A percentile compares a stretch with the other conserved stretches of the same genome.
These are phyloP conservation scores for Falciphora oryzae DNA, from an alignment of 2,329 filamentous ascomycete species.

Conservation along the genomic window DNA sequence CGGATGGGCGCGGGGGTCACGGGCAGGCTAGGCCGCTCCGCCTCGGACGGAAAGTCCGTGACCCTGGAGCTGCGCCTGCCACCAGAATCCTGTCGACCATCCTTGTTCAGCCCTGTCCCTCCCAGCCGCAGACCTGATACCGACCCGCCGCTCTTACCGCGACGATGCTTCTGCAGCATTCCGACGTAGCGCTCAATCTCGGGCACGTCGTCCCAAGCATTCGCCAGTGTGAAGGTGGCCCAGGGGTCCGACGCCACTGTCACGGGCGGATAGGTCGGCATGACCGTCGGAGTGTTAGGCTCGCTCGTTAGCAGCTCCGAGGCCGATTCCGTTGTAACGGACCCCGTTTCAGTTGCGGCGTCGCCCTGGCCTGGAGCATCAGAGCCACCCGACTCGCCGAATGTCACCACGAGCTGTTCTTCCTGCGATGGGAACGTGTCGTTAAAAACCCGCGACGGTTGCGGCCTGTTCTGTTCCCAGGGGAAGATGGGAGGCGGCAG, in stretches of 20 bases:
- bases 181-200: conserved; percentile 87
- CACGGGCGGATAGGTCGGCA: conserved; percentile 40
- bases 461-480: conserved; percentile 70
- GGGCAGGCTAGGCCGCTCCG: conserved; percentile 80
- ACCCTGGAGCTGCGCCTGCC: conserved; percentile 46
- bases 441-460: conserved; percentile 61
- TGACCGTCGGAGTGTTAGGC: conserved; percentile 38
- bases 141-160: conserved; percentile 26
- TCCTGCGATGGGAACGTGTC: conserved; percentile 29
- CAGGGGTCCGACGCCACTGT: conserved; percentile 52
- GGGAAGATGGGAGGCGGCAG: conserved; percentile 73
- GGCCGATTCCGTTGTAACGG: conserved; percentile 12
- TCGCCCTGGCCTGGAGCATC: too few species aligned
- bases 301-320: conserved; percentile 33
- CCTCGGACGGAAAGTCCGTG: conserved; percentile 80
- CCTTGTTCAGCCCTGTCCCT: conserved; percentile 22
- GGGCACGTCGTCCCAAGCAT: conserved; percentile 90
- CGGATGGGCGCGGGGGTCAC: conserved; percentile 82
- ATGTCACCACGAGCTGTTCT: conserved; percentile 4
- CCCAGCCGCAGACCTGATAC: conserved; percentile 11
- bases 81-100: conserved; percentile 13
- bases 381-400: too few species aligned
- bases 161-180: conserved; percentile 52
- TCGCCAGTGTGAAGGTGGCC: conserved; percentile 67
- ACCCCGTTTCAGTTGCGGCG: background rate